phyloP scores from a whole-genome alignment of 495 filamentous ascomycete species.

The Amniculicola lignicola region DNA sequence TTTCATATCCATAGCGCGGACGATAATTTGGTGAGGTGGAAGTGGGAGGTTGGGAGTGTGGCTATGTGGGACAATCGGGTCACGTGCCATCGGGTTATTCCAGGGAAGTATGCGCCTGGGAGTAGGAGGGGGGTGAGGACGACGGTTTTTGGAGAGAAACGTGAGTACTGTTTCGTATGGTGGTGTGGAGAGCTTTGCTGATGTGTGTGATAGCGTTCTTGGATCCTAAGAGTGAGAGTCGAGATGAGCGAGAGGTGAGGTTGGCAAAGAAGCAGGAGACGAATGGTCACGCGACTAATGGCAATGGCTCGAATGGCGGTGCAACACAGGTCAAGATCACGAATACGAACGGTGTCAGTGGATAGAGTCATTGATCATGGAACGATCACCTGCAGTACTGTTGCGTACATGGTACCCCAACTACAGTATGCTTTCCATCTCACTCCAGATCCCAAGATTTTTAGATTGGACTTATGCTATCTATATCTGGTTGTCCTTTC shows the following conservation, averaged over 20 bases:
- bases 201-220: constrained; percentile 46
- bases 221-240: constrained; percentile 50
- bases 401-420: no score
- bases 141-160: constrained; percentile 56
- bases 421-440: no score
- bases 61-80: constrained; percentile 58
- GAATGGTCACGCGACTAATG: neutral
- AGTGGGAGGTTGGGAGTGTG: constrained; percentile 54
- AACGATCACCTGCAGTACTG: no score
- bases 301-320: neutral
- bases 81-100: constrained; percentile 52
- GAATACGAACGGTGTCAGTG: neutral
- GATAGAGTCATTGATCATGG: neutral
- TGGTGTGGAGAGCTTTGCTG: neutral
- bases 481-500: no score
- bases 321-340: no score
- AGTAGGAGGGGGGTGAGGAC: constrained; percentile 50
- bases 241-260: constrained; percentile 39
- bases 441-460: no score
- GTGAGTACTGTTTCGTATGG: constrained; percentile 37
- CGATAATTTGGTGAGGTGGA: constrained; percentile 54
- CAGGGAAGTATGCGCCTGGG: constrained; percentile 48
- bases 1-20: constrained; percentile 54
- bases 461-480: no score
- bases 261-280: constrained; percentile 4